Evolutionary conservation across 2,329 filamentous ascomycete genomes (phyloP).

Genomic region (Coniochaeta sp.): DNA sequence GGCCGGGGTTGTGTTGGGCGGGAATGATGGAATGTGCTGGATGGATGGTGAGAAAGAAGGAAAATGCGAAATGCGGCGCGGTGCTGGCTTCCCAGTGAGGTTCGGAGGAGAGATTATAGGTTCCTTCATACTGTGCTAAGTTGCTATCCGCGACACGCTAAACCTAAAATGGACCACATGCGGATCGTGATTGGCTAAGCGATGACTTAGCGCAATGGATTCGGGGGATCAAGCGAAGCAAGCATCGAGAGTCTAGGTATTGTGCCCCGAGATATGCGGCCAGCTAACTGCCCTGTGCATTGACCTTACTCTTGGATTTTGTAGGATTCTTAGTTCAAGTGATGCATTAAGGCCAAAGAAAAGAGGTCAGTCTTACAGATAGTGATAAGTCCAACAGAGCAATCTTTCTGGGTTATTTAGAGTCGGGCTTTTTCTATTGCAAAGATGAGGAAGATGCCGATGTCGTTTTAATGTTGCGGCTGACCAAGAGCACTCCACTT

Average conservation of each 20-base stretch:
- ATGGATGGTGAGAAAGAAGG: neutral
- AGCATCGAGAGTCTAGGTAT: too few species aligned
- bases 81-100: neutral
- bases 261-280: too few species aligned
- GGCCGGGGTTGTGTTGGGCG: neutral
- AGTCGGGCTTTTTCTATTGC: neutral
- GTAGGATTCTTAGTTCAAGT: too few species aligned
- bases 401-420: too few species aligned
- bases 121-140: neutral
- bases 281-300: too few species aligned
- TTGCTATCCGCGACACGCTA: neutral
- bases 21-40: too few species aligned
- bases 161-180: neutral
- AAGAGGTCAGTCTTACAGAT: too few species aligned
- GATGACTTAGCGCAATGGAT: neutral
- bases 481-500: neutral
- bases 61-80: slow-evolving; percentile 1
- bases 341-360: too few species aligned
- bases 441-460: neutral
- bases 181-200: neutral
- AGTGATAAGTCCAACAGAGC: too few species aligned
- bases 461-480: neutral
- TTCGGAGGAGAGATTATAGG: slow-evolving; percentile 1
- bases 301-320: too few species aligned
- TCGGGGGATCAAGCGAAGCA: too few species aligned